These are phyloP conservation scores for Colletotrichum caudatum DNA, from an alignment of 2,329 filamentous ascomycete genomes.

Conservation along the genomic window DNA sequence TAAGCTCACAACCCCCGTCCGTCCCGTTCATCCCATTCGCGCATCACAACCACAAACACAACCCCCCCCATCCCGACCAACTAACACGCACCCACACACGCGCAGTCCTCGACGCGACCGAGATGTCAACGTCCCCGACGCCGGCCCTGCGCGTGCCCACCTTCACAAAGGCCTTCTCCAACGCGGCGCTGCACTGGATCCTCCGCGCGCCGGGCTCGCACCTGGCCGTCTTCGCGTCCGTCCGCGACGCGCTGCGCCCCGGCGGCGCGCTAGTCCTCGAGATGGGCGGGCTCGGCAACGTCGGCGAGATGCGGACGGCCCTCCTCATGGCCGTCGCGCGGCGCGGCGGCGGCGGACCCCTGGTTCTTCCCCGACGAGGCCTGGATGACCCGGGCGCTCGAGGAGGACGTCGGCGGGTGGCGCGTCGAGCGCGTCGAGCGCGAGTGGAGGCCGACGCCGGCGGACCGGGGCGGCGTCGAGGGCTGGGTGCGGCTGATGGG, in stretches of 20 bases:
- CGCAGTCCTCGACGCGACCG: slow-evolving; percentile 61
- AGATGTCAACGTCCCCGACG: slow-evolving; percentile 48
- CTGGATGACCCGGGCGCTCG: slow-evolving; percentile 63
- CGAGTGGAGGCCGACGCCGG: slow-evolving; percentile 73
- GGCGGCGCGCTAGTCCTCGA: slow-evolving; percentile 74
- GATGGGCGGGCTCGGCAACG: slow-evolving; percentile 78
- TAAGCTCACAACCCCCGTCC: slow-evolving; percentile 40
- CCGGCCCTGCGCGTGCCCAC: slow-evolving; percentile 24
- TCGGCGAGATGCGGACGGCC: slow-evolving; percentile 71
- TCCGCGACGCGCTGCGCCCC: slow-evolving; percentile 64
- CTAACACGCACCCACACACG: not conserved
- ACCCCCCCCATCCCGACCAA: not conserved
- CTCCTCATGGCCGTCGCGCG: slow-evolving; percentile 65
- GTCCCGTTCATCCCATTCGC: not conserved
- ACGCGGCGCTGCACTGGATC: slow-evolving; percentile 77
- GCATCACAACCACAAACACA: not conserved
- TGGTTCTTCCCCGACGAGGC: slow-evolving; percentile 79
- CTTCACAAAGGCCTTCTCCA: slow-evolving; percentile 72
- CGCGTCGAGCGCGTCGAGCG: slow-evolving; percentile 66
- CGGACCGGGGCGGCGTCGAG: slow-evolving; percentile 69
- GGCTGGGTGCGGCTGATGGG: slow-evolving; percentile 77
- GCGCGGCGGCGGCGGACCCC: slow-evolving; percentile 63
- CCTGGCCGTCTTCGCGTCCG: slow-evolving; percentile 63
- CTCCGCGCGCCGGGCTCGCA: slow-evolving; percentile 61
- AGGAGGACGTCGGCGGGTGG: slow-evolving; percentile 60